Evolutionary conservation across 1,284 basidiomycete genomes (phyloP), one percentile per base, ranked within the genome.

Genomic region (Phlebopus sp.): DNA sequence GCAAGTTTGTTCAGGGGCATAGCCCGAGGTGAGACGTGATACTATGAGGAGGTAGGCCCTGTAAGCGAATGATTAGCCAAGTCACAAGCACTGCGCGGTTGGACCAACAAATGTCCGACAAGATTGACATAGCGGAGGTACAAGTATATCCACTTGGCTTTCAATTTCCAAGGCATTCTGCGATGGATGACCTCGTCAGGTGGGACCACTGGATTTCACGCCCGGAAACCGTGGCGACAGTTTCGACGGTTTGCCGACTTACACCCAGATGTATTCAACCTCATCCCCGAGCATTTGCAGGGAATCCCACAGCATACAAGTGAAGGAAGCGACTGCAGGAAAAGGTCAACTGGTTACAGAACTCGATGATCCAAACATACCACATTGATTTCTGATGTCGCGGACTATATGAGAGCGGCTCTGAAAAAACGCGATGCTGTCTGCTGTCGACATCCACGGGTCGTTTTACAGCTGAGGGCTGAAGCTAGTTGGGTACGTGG

Each of bases 241-340:
- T n/a, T 15, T 35, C 14, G 17, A 44, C 13, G 3, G 15, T 4
- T 9, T 7, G 7, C 23, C 21, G n/a, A n/a, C n/a, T 39, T 39
- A 50, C 48, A 46, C 37, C 48, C 48, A 50, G 18, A 50, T 48
- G 34, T 47, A 17, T 23, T 50, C 29, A 2, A 47, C 29, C 27
- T 50, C 48, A 14, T 21, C 47, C 15, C 31, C 32, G 23, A 19
- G 29, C 25, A 34, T 50, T 10, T 47, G 2, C 18, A 42, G 14
- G 6, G 40, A 37, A 9, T 50, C 48, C 46, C 46, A 50, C 21
- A 50, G 9, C 23, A 41, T 11, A 15, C 47, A 29, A 13, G 7
- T 5, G 14, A 50, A 18, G 19, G 48, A 42, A 3, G 48, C 37
- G 5, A 50, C 48, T 50, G 45, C n/a, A 25, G 8, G 27, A 9